phyloP scores from a whole-genome alignment of 306 rosid genomes.

The Vachellia collinsii region DNA sequence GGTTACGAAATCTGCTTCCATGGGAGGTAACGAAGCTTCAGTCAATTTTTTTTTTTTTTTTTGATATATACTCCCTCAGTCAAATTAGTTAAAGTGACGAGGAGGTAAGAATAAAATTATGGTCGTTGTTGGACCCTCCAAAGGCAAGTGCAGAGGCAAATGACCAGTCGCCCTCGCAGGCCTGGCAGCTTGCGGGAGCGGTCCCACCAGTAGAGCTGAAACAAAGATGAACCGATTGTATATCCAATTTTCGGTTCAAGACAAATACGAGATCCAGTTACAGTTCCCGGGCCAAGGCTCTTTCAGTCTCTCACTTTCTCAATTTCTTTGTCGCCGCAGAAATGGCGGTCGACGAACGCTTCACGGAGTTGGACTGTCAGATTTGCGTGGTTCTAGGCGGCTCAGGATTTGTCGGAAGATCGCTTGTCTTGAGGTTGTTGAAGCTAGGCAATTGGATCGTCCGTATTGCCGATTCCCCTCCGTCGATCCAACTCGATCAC shows the following conservation, averaged over 20 bases:
- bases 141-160: background rate
- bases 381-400: conserved; percentile 89
- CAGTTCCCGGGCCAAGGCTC: conserved; percentile 48
- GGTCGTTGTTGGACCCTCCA: no score
- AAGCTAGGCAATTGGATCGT: conserved; percentile 72
- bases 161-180: background rate
- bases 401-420: conserved; percentile 73
- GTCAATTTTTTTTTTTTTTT: no score
- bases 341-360: conserved; percentile 69
- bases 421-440: conserved; percentile 67
- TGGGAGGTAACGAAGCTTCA: no score
- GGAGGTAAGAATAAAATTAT: no score
- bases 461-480: conserved; percentile 79
- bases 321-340: conserved; percentile 28
- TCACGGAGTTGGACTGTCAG: conserved; percentile 54
- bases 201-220: background rate
- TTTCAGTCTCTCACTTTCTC: background rate
- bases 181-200: background rate
- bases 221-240: background rate
- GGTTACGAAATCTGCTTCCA: no score
- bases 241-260: background rate
- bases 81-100: no score
- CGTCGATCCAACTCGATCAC: conserved; percentile 51
- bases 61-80: no score
- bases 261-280: background rate